These are phyloP conservation scores for Alternaria incomplexa DNA, from an alignment of 2,329 filamentous ascomycete species.

Conservation along the genomic window DNA sequence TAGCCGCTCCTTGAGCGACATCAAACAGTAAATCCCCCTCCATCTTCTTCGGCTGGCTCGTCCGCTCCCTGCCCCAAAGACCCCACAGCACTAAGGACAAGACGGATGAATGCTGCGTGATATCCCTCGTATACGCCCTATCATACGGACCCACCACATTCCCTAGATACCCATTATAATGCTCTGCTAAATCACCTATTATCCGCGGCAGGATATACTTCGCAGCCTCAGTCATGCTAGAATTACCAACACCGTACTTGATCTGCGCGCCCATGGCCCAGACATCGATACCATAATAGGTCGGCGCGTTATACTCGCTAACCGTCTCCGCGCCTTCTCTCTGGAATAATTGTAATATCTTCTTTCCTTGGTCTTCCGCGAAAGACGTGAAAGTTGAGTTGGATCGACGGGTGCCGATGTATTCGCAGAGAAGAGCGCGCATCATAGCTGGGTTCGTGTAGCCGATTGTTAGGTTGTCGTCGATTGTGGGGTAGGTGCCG, in stretches of 20 bases:
- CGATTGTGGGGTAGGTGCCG: conserved; percentile 41
- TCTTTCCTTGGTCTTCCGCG: conserved; percentile 28
- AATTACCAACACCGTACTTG: conserved; percentile 44
- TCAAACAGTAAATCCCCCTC: conserved; percentile 53
- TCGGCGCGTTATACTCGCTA: conserved; percentile 51
- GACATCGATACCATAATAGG: conserved; percentile 52
- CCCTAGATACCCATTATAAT: conserved; percentile 48
- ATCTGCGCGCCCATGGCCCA: conserved; percentile 51
- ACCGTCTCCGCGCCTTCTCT: conserved; percentile 42
- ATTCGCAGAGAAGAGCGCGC: conserved; percentile 50
- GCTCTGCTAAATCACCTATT: conserved; percentile 47
- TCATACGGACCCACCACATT: conserved; percentile 49
- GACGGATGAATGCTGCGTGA: conserved; percentile 50
- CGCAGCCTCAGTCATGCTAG: conserved; percentile 40
- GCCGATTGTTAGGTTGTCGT: conserved; percentile 49
- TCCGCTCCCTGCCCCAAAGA: conserved; percentile 50
- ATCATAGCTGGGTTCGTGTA: conserved; percentile 54
- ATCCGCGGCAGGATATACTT: conserved; percentile 37
- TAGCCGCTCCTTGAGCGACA: conserved; percentile 49
- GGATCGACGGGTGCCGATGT: conserved; percentile 50
- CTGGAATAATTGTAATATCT: conserved; percentile 26
- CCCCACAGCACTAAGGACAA: conserved; percentile 54
- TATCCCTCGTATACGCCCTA: conserved; percentile 50
- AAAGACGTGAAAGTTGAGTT: conserved; percentile 46
- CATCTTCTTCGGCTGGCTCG: conserved; percentile 47